Conservation (phyloP, 2,329 filamentous ascomycete species). For the Penicillium verrucosum region DNA sequence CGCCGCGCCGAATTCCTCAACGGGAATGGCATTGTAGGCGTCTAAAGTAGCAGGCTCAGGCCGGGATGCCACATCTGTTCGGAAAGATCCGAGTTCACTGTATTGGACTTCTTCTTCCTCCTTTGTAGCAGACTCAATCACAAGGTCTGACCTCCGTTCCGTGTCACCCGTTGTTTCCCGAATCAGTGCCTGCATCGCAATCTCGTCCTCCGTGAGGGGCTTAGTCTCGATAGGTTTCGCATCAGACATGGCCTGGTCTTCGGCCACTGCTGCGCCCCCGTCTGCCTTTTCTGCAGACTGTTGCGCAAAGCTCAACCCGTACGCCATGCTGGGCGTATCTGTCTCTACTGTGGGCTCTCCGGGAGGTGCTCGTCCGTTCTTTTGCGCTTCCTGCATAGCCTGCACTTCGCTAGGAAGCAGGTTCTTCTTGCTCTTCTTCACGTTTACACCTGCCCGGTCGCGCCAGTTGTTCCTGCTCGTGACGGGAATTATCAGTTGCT, state of each 20-base stretch:
- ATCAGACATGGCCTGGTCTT: slow-evolving; percentile 32
- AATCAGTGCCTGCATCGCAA: slow-evolving; percentile 65
- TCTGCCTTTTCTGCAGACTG: slow-evolving; percentile 15
- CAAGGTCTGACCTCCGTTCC: slow-evolving; percentile 46
- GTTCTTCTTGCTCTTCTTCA: slow-evolving; percentile 60
- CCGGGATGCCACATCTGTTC: slow-evolving; percentile 65
- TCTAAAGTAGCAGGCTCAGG: slow-evolving; percentile 74
- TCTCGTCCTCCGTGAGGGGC: slow-evolving; percentile 56
- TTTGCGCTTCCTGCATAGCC: slow-evolving; percentile 44
- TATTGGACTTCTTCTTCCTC: slow-evolving; percentile 25
- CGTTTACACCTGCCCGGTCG: slow-evolving; percentile 49
- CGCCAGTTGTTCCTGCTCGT: slow-evolving; percentile 79
- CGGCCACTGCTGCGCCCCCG: slow-evolving; percentile 17
- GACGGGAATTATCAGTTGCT: slow-evolving; percentile 73
- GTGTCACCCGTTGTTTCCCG: slow-evolving; percentile 50
- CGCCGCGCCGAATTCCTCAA: slow-evolving; percentile 91
- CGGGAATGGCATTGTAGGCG: slow-evolving; percentile 83
- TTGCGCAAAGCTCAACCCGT: slow-evolving; percentile 53
- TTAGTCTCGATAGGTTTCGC: slow-evolving; percentile 25
- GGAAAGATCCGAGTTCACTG: slow-evolving; percentile 59
- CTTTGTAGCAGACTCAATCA: slow-evolving; percentile 48
- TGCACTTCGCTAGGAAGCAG: slow-evolving; percentile 57
- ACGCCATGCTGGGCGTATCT: slow-evolving; percentile 51
- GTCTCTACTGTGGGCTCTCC: slow-evolving; percentile 45
- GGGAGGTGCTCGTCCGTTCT: slow-evolving; percentile 31